Conservation (phyloP, 2,329 filamentous ascomycete species). For the Septoria linicola region DNA sequence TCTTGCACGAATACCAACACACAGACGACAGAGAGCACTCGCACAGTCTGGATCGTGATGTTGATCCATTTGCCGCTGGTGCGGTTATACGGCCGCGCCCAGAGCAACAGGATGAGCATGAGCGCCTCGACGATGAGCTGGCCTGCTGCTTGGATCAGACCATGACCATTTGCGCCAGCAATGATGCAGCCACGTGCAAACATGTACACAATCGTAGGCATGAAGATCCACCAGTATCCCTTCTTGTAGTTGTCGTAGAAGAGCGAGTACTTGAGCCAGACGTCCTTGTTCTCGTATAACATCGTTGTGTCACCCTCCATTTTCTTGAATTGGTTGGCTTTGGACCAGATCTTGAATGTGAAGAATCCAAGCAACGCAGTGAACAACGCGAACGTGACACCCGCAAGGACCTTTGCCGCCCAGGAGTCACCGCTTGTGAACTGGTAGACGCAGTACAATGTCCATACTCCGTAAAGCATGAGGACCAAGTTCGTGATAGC, state of each 20-base stretch:
- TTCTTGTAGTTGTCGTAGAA: constrained; percentile 97
- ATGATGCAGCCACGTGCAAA: constrained; percentile 85
- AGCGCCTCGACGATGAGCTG: constrained; percentile 78
- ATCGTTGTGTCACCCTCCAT: constrained; percentile 68
- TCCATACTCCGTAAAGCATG: constrained; percentile 91
- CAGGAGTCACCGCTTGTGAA: constrained; percentile 92
- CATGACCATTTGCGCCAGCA: constrained; percentile 80
- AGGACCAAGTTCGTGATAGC: constrained; percentile 88
- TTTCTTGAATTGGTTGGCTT: constrained; percentile 72
- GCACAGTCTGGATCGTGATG: constrained; percentile 83
- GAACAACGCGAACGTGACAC: constrained; percentile 75
- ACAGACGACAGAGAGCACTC: constrained; percentile 82
- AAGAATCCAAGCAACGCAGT: constrained; percentile 81
- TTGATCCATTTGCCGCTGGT: constrained; percentile 91
- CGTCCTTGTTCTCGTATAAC: constrained; percentile 84
- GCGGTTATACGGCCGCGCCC: constrained; percentile 81
- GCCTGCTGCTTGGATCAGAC: constrained; percentile 73
- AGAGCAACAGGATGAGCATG: constrained; percentile 76
- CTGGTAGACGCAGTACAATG: constrained; percentile 92
- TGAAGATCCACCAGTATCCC: constrained; percentile 95
- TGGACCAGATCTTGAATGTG: constrained; percentile 75
- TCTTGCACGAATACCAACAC: constrained; percentile 93
- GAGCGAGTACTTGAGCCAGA: constrained; percentile 92
- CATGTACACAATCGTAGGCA: constrained; percentile 85
- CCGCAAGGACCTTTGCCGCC: constrained; percentile 83